A percentile compares a stretch with the other conserved stretches of the same genome.
Evolutionary conservation across 192 early-diverging fungal genomes (phyloP).

Genomic region (Gryganskiella cystojenkinii): DNA sequence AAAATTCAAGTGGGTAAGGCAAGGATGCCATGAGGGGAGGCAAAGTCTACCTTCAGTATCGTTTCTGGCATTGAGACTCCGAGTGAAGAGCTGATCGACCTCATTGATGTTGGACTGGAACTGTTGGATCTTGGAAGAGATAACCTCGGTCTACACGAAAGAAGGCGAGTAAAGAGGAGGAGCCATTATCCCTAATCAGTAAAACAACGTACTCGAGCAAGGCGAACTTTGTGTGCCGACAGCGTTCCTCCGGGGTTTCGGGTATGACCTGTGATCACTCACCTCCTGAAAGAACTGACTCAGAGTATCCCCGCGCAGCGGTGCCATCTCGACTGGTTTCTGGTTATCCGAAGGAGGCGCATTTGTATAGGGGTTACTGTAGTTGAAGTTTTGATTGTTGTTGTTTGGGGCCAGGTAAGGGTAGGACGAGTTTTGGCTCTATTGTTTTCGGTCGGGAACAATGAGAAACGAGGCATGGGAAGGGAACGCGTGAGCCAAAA

Average conservation of each 20-base stretch:
- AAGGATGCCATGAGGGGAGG: not conserved
- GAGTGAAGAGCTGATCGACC: conserved; percentile 38
- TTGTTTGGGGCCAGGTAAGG: too few relatives aligned
- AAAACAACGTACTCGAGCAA: not conserved
- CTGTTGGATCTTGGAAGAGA: conserved; percentile 43
- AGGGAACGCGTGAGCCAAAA: not conserved
- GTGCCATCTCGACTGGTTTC: conserved; percentile 35
- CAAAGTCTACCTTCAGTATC: conserved; percentile 9
- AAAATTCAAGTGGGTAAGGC: not conserved
- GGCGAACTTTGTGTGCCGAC: not conserved
- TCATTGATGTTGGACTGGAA: conserved; percentile 44
- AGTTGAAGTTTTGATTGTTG: too few relatives aligned
- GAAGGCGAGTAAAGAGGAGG: not conserved
- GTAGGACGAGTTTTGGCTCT: too few relatives aligned
- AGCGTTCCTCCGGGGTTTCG: too few relatives aligned
- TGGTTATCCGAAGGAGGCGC: conserved; percentile 6
- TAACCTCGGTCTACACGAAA: conserved; percentile 41
- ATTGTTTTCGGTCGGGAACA: too few relatives aligned
- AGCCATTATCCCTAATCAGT: not conserved
- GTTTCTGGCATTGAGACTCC: conserved; percentile 17
- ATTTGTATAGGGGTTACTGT: conserved; percentile 1
- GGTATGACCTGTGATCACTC: too few relatives aligned
- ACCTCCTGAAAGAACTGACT: conserved; percentile 49
- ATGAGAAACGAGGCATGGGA: too few relatives aligned
- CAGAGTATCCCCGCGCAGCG: conserved; percentile 32